These are phyloP conservation scores for Leccinum variabile DNA, from an alignment of 1,284 basidiomycete genomes.

Conservation along the genomic window DNA sequence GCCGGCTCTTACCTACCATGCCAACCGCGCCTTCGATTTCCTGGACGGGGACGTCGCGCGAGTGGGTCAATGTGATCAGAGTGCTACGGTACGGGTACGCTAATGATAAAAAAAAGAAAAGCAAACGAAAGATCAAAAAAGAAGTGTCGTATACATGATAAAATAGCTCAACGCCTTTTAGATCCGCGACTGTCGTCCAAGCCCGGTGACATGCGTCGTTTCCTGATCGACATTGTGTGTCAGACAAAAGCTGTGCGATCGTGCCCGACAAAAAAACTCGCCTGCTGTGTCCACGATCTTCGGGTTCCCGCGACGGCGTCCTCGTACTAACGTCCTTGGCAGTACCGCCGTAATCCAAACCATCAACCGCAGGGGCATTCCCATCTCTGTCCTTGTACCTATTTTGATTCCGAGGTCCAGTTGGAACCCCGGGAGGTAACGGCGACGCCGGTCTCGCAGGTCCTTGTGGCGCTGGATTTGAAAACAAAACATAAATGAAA, in stretches of 20 bases:
- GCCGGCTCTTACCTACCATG: not conserved
- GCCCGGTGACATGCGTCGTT: slow-evolving; percentile 59
- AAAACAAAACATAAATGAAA: not conserved
- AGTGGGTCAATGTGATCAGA: not conserved
- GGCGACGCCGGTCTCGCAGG: slow-evolving; percentile 76
- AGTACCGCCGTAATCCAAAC: slow-evolving; percentile 77
- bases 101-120: not conserved
- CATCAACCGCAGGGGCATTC: slow-evolving; percentile 76
- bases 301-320: slow-evolving; percentile 57
- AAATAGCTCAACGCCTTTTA: slow-evolving; percentile 57
- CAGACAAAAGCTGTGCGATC: slow-evolving; percentile 2
- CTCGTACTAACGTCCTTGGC: slow-evolving; percentile 44
- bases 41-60: not conserved
- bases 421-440: slow-evolving; percentile 78
- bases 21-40: not conserved
- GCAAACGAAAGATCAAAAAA: not conserved
- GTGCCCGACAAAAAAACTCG: slow-evolving; percentile 16
- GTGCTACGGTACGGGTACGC: not conserved
- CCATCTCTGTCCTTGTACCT: slow-evolving; percentile 85
- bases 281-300: slow-evolving; percentile 56
- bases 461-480: slow-evolving; percentile 41
- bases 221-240: slow-evolving; percentile 42
- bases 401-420: slow-evolving; percentile 81
- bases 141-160: slow-evolving; percentile 29
- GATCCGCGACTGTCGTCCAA: slow-evolving; percentile 58